Percentiles rank a stretch among this genome's conserved stretches.
Evolutionary conservation across 2,329 filamentous ascomycete species (phyloP).

Genomic region (Didymella keratinophila): DNA sequence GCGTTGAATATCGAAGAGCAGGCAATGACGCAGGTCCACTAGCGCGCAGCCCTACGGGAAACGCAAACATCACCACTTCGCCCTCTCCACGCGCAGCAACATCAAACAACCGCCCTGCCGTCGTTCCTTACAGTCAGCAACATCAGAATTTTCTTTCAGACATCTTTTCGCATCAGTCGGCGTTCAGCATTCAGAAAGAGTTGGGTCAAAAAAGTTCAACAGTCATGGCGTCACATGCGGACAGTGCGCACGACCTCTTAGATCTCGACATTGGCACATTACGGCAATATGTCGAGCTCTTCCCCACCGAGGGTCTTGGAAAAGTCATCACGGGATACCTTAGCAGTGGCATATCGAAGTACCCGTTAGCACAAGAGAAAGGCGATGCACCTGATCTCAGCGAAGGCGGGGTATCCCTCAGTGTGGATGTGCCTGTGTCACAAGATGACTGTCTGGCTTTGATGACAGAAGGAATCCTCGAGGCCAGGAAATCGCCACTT

Average conservation of each 20-base stretch:
- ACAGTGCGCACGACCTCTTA: slow-evolving; percentile 51
- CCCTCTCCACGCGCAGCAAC: slow-evolving; percentile 5
- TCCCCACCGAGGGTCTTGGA: slow-evolving; percentile 82
- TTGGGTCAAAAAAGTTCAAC: slow-evolving; percentile 12
- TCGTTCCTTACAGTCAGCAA: slow-evolving; percentile 8
- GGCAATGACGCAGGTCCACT: slow-evolving; percentile 37
- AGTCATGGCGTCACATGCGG: slow-evolving; percentile 46
- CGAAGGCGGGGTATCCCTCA: slow-evolving; percentile 49
- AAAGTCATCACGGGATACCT: slow-evolving; percentile 85
- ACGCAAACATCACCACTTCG: slow-evolving; percentile 33
- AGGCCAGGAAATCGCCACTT: slow-evolving; percentile 71
- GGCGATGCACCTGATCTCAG: slow-evolving; percentile 56
- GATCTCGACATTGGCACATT: slow-evolving; percentile 82
- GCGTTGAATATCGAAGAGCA: slow-evolving; percentile 21
- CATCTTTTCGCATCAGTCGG: slow-evolving; percentile 2
- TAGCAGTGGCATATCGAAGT: slow-evolving; percentile 83
- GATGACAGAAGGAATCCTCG: slow-evolving; percentile 69
- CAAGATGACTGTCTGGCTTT: slow-evolving; percentile 82
- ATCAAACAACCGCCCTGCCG: slow-evolving; percentile 1
- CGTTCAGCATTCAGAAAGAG: slow-evolving; percentile 10
- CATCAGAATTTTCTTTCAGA: neutral
- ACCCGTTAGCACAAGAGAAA: slow-evolving; percentile 60
- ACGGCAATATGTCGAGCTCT: slow-evolving; percentile 80
- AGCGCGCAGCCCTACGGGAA: slow-evolving; percentile 42
- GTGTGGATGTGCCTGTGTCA: slow-evolving; percentile 65